A percentile compares a stretch with the other conserved stretches of the same genome.
These are phyloP conservation scores for Calonectria fujianensis DNA, from an alignment of 2,329 filamentous ascomycete species.

Conservation along the genomic window DNA sequence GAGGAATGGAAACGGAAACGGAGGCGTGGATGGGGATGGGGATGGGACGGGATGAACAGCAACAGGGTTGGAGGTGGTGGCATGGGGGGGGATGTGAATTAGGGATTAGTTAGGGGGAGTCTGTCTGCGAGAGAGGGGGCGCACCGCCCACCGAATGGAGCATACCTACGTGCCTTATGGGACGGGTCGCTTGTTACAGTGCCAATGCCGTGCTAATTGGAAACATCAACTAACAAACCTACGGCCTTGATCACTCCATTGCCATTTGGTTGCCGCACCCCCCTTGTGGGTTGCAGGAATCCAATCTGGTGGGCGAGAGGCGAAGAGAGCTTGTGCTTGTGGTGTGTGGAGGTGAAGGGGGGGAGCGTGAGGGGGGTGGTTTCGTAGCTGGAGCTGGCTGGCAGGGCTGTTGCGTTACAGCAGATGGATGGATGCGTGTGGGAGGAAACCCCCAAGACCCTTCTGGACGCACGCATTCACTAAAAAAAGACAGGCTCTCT, in stretches of 20 bases:
- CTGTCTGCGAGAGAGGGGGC: slow-evolving; percentile 20
- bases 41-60: slow-evolving; percentile 52
- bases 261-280: slow-evolving; percentile 19
- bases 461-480: slow-evolving; percentile 31
- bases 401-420: slow-evolving; percentile 39
- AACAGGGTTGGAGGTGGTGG: slow-evolving; percentile 42
- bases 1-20: slow-evolving; percentile 49
- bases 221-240: slow-evolving; percentile 35
- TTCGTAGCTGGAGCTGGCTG: slow-evolving; percentile 33
- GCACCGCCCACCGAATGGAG: slow-evolving; percentile 30
- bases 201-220: slow-evolving; percentile 33
- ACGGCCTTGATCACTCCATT: slow-evolving; percentile 15
- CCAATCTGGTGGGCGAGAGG: slow-evolving; percentile 19
- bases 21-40: slow-evolving; percentile 46
- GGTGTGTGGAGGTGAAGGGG: slow-evolving; percentile 7
- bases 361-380: not conserved
- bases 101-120: slow-evolving; percentile 43
- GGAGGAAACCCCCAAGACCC: slow-evolving; percentile 27
- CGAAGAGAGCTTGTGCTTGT: slow-evolving; percentile 20
- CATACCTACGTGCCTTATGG: slow-evolving; percentile 26
- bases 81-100: slow-evolving; percentile 40
- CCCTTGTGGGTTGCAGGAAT: slow-evolving; percentile 14
- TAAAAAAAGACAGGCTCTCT: slow-evolving; percentile 40
- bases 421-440: slow-evolving; percentile 29
- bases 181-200: slow-evolving; percentile 22